Evolutionary conservation across 2,329 filamentous ascomycete species (phyloP).

Genomic region (Colletotrichum spaethianum): DNA sequence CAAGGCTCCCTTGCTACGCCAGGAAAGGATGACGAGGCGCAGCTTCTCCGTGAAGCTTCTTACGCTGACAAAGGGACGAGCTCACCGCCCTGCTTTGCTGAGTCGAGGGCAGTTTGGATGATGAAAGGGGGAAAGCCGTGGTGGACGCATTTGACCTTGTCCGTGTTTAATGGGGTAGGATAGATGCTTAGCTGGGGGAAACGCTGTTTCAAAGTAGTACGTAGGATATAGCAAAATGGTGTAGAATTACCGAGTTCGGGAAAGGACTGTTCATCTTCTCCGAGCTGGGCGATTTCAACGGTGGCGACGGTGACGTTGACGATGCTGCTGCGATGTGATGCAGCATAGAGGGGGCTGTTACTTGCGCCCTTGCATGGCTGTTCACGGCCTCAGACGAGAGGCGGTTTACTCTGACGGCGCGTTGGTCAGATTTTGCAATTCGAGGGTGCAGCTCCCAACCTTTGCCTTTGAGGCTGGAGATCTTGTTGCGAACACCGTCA

Average conservation of each 20-base stretch:
- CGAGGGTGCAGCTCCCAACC: neutral
- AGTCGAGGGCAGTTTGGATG: too few relatives aligned
- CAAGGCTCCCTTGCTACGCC: neutral
- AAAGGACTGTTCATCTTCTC: neutral
- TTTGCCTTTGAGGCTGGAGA: neutral
- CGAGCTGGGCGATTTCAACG: neutral
- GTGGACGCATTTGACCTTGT: too few relatives aligned
- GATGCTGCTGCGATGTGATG: neutral
- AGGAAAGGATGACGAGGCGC: neutral
- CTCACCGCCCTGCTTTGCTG: too few relatives aligned
- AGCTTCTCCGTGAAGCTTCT: neutral
- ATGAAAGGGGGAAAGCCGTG: too few relatives aligned
- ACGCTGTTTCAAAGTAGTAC: neutral
- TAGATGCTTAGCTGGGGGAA: too few relatives aligned
- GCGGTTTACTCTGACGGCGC: neutral
- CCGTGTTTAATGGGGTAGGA: too few relatives aligned
- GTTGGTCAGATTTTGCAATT: neutral
- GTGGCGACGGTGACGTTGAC: neutral
- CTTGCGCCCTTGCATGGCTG: neutral
- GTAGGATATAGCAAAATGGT: neutral
- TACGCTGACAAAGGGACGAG: too few relatives aligned
- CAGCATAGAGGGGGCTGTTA: neutral
- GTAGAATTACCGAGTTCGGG: neutral
- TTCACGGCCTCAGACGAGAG: neutral
- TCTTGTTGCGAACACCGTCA: neutral